A percentile compares a stretch with the other conserved stretches of the same genome.
Evolutionary conservation across 1,139 yeast species (phyloP).

Genomic region (Taphrina pruni): DNA sequence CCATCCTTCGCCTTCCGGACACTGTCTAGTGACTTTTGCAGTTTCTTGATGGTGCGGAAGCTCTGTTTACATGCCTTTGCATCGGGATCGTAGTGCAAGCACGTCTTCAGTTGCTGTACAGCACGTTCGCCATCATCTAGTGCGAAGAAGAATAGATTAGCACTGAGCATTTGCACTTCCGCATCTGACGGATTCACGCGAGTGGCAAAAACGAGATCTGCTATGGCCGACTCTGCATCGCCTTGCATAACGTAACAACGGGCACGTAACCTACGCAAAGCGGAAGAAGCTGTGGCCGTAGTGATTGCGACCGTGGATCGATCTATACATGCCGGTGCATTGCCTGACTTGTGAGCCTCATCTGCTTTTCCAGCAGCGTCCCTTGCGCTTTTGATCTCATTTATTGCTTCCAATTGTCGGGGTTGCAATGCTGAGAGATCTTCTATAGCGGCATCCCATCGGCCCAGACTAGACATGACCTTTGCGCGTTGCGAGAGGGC

Average conservation of each 20-base stretch:
- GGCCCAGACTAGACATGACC: constrained; percentile 51
- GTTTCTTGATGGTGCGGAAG: constrained; percentile 58
- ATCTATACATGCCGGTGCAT: constrained; percentile 49
- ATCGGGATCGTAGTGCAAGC: constrained; percentile 75
- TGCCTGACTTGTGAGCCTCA: constrained; percentile 46
- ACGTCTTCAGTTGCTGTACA: constrained; percentile 60
- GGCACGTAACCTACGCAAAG: constrained; percentile 50
- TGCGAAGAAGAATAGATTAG: constrained; percentile 60
- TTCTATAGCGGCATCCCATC: constrained; percentile 49
- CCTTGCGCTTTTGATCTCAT: constrained; percentile 31
- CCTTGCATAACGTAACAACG: constrained; percentile 51
- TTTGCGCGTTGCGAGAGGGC: constrained; percentile 53
- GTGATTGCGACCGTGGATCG: constrained; percentile 50
- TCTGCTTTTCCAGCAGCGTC: constrained; percentile 41
- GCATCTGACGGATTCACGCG: constrained; percentile 44
- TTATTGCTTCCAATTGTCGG: constrained; percentile 25
- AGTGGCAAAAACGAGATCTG: constrained; percentile 51
- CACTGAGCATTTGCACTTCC: constrained; percentile 46
- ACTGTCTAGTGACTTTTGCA: constrained; percentile 49
- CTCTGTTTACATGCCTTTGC: constrained; percentile 60
- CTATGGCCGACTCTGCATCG: constrained; percentile 50
- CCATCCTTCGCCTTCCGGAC: constrained; percentile 41
- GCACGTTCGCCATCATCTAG: constrained; percentile 62
- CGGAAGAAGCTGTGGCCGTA: constrained; percentile 49
- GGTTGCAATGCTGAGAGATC: constrained; percentile 44